A percentile compares a stretch with the other conserved stretches of the same genome.
Conservation (phyloP, 2,329 filamentous ascomycete genomes). For the Ophiostoma angusticollis region DNA sequence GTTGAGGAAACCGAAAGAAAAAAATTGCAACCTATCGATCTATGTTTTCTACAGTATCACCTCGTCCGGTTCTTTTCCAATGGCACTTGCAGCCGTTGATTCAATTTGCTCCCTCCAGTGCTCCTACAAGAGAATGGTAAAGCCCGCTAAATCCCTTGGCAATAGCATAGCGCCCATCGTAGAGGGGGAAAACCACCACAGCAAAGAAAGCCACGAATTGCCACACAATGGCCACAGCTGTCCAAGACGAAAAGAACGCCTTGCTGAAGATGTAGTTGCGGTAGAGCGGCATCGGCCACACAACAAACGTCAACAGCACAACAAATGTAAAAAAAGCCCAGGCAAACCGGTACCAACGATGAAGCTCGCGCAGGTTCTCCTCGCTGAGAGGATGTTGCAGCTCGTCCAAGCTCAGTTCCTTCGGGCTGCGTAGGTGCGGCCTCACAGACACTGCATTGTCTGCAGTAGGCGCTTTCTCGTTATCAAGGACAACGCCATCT, state of each 20-base stretch:
- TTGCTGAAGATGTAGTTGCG: slow-evolving; percentile 35
- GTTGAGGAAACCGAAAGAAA: no score
- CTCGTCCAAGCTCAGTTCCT: no score
- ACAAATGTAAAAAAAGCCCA: slow-evolving; percentile 6
- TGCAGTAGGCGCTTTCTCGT: not conserved
- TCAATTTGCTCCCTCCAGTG: no score
- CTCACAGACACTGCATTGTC: slow-evolving; percentile 12
- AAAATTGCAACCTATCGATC: no score
- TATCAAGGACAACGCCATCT: not conserved
- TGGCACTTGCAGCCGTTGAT: no score
- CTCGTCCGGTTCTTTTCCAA: no score
- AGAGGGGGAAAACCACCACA: slow-evolving; percentile 34
- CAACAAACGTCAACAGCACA: slow-evolving; percentile 31
- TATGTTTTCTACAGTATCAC: no score
- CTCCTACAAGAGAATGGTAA: slow-evolving; percentile 2
- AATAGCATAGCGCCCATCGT: slow-evolving; percentile 24
- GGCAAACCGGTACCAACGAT: slow-evolving; percentile 8
- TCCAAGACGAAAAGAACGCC: slow-evolving; percentile 33
- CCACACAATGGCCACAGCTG: slow-evolving; percentile 31
- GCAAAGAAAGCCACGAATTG: slow-evolving; percentile 33
- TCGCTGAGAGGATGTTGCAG: slow-evolving; percentile 19
- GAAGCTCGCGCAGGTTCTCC: slow-evolving; percentile 4
- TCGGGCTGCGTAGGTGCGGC: no score
- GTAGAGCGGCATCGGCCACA: slow-evolving; percentile 38
- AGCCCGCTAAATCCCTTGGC: slow-evolving; percentile 2